Evolutionary conservation across 2,329 filamentous ascomycete genomes (phyloP), one percentile per base, ranked within the genome.

Genomic region (Chrysoporthe cubensis): DNA sequence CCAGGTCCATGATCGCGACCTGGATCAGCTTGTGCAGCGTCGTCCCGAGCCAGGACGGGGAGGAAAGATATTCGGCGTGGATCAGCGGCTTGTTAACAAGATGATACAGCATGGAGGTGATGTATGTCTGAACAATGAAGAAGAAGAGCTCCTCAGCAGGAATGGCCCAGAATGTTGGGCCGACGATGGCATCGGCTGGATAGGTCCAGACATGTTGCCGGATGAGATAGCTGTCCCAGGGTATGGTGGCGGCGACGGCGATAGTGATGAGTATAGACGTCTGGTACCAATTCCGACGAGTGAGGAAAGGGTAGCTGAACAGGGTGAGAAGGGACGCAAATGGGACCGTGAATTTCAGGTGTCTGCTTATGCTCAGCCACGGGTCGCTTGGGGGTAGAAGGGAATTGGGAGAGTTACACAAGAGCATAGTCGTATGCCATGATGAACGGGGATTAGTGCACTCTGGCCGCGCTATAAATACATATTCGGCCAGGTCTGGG

Each of bases 221-320:
- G 72, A 94, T 91, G 52, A 93, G 83, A 76, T 92, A 92, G 9
- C 90, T 91, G 73, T 93, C 91, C 91, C 91, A 94, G 43, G 91
- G 91, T 37, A 90, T 88, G 0, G 91, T 92, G 4, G 90, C 86
- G 37, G 83, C 73, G 60, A 93, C 87, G 26, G 90, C 90, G 71
- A 92, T 83, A 26, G 82, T 78, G 68, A 90, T 82, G 62, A 92
- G 79, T 71, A 87, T 88, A 43, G 78, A 72, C 64, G 90, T 84
- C 74, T 89, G 90, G 77, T 88, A 90, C 50, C 87, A 73, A 74
- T 92, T 90, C 66, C 88, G 80, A 46, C 80, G 82, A 26, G 87
- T 90, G 65, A 88, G 82, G 46, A 93, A 81, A 2, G 90, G 90
- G 58, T 81, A 83, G 71, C 88, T 86, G 60, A 90, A 76, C 54